These are phyloP conservation scores for Vinca minor DNA, from an alignment of 257 asterid species.

Conservation along the genomic window DNA sequence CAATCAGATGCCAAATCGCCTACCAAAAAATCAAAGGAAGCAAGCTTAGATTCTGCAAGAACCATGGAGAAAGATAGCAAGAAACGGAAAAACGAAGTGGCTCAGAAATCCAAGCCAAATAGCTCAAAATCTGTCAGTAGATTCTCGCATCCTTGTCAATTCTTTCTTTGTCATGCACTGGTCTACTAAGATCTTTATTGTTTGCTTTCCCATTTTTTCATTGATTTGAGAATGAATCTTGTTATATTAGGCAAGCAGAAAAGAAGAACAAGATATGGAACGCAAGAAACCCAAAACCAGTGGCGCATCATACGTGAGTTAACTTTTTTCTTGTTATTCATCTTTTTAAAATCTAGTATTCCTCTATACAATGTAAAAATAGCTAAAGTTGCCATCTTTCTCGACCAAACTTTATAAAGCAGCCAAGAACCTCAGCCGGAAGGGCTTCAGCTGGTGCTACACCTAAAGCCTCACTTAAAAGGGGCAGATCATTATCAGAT, in stretches of 20 bases:
- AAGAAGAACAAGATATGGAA: neutral
- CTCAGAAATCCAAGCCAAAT: slow-evolving; percentile 15
- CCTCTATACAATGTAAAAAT: neutral
- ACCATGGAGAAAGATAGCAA: slow-evolving; percentile 11
- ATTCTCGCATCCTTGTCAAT: neutral
- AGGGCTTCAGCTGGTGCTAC: slow-evolving; percentile 8
- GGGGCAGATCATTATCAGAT: slow-evolving; percentile 1
- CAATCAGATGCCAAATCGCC: neutral
- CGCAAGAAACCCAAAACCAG: slow-evolving; percentile 7
- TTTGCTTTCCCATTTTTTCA: neutral
- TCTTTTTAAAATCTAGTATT: neutral
- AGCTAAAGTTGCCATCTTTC: neutral
- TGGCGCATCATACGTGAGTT: slow-evolving; percentile 3
- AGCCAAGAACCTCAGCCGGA: slow-evolving; percentile 4
- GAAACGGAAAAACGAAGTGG: slow-evolving; percentile 14
- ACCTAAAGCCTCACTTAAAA: slow-evolving; percentile 4
- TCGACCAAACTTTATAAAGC: neutral
- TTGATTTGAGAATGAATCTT: neutral
- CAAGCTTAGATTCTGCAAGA: slow-evolving; percentile 3
- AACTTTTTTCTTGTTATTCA: neutral
- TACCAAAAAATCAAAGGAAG: slow-evolving; percentile 10
- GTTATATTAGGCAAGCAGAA: slow-evolving; percentile 11
- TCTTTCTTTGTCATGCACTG: neutral
- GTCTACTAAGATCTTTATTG: slow-evolving; percentile 1
- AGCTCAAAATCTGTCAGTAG: slow-evolving; percentile 20